These are phyloP conservation scores for Phytophthora melonis DNA, from an alignment of 352 stramenopile genomes.

Conservation along the genomic window DNA sequence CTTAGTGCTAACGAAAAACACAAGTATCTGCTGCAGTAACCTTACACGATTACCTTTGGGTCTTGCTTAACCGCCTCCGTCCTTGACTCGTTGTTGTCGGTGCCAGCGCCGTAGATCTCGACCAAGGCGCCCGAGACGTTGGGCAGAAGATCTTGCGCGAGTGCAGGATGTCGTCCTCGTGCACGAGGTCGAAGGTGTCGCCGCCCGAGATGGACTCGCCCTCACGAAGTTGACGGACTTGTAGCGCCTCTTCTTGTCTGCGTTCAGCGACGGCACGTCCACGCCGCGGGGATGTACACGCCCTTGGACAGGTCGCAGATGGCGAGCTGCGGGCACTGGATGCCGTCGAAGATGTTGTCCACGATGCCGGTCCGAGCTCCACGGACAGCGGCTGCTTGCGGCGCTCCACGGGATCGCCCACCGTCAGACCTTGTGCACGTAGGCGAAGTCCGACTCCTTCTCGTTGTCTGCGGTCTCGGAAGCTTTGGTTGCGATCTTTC, in stretches of 20 bases:
- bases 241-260: slow-evolving; percentile 96
- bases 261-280: slow-evolving; percentile 95
- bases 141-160: slow-evolving; percentile 99
- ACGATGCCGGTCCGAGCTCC: slow-evolving; percentile 99
- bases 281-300: slow-evolving; percentile 99
- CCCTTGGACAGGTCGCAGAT: slow-evolving; percentile 95
- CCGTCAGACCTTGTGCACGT: slow-evolving; percentile 98
- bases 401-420: slow-evolving; percentile 98
- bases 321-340: slow-evolving; percentile 98
- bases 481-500: too few relatives aligned
- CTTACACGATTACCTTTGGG: slow-evolving; percentile 29
- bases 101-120: slow-evolving; percentile 97
- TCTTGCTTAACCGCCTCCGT: slow-evolving; percentile 27
- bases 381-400: slow-evolving; percentile 98
- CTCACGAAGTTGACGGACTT: slow-evolving; percentile 95
- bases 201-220: slow-evolving; percentile 96
- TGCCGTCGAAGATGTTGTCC: slow-evolving; percentile 99
- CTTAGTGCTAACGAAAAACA: not conserved
- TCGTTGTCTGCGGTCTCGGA: too few relatives aligned
- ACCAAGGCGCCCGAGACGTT: slow-evolving; percentile 99
- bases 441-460: too few relatives aligned
- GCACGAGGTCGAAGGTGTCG: slow-evolving; percentile 98
- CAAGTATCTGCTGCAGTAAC: not conserved
- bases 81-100: too few relatives aligned
- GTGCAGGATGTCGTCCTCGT: slow-evolving; percentile 99